Base-by-base conservation (phyloP, 371 early-diverging fungal genomes). In the Mucor lusitanicus region DNA sequence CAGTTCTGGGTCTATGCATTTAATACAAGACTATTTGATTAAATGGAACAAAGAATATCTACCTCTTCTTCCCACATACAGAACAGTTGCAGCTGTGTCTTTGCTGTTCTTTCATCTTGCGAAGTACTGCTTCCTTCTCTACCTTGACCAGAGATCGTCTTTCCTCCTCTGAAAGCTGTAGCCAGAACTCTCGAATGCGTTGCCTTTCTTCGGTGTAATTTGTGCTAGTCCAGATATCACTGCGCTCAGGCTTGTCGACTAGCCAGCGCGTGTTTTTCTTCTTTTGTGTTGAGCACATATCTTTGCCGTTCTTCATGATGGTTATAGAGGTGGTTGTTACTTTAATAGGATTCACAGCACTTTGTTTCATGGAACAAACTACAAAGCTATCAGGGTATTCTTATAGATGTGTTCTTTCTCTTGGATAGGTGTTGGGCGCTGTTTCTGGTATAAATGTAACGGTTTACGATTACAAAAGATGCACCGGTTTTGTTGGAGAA, bases 81-180 rank as follows among this genome's bases (percentile, higher is more conserved):
- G 91, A 89, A 71, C 97, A 97, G 33, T 88, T 89, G 71, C 97
- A 97, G 15, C 92, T 90, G 72, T 94, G 92, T 71, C 92, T 91
- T 76, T 95, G 95, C 74, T 97, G 95, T 71, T 96, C 95, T 76
- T 93, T 93, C 87, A 97, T 93, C 78, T 94, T 95, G 70, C 90
- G 88, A 65, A 95, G 77, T 0, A 97, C 96, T 3, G 94, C 93
- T 65, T 95, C 95, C 74, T 95, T 95, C 73, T 97, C 97, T 4
- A 94, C 88, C 64, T 92, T 88, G 42, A 95, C 92, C 27, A 97
- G 80, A 6, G 88, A 87, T 58, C 92, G 81, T 32, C 95, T 90
- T 70, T 97, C 95, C 15, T 91, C 89, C 69, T 95, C 95, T 27
- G 89, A 88, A 23, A 97, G 79, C 57, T 91, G 89, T 50, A 95